A percentile compares a stretch with the other conserved stretches of the same genome.
phyloP scores from a whole-genome alignment of 2,329 filamentous ascomycete genomes.

The Acarospora socialis region DNA sequence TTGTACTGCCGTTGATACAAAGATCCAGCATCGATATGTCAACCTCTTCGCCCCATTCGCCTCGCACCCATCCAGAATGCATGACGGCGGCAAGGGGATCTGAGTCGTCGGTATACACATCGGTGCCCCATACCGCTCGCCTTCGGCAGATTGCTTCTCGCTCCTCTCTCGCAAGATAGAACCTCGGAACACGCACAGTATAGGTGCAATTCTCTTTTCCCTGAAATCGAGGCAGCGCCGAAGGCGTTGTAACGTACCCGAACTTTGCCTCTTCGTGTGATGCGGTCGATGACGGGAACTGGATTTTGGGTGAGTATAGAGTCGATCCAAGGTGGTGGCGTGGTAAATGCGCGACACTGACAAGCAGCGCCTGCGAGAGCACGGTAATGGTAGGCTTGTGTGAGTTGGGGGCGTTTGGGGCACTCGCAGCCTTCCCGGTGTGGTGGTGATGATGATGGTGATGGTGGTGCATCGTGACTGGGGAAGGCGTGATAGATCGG shows the following conservation, averaged over 20 bases:
- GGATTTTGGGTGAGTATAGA: conserved; percentile 58
- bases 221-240: conserved; percentile 60
- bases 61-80: conserved; percentile 81
- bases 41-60: conserved; percentile 70
- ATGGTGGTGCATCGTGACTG: conserved; percentile 29
- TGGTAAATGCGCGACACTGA: conserved; percentile 54
- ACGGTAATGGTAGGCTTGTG: conserved; percentile 53
- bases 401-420: conserved; percentile 30
- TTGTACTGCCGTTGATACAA: conserved; percentile 32
- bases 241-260: conserved; percentile 46
- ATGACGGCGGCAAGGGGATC: conserved; percentile 87
- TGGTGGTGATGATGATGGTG: conserved; percentile 16
- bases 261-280: conserved; percentile 37
- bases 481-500: too few relatives aligned
- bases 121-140: conserved; percentile 78
- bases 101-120: conserved; percentile 90
- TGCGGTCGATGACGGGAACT: conserved; percentile 28
- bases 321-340: conserved; percentile 74
- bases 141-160: conserved; percentile 73
- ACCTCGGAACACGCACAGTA: conserved; percentile 71
- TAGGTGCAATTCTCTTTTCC: conserved; percentile 79
- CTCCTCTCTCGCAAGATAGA: conserved; percentile 54
- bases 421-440: conserved; percentile 11
- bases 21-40: conserved; percentile 52
- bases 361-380: conserved; percentile 54